Conservation (phyloP, 1,284 basidiomycete genomes). For the Trichosporon coremiiforme region DNA sequence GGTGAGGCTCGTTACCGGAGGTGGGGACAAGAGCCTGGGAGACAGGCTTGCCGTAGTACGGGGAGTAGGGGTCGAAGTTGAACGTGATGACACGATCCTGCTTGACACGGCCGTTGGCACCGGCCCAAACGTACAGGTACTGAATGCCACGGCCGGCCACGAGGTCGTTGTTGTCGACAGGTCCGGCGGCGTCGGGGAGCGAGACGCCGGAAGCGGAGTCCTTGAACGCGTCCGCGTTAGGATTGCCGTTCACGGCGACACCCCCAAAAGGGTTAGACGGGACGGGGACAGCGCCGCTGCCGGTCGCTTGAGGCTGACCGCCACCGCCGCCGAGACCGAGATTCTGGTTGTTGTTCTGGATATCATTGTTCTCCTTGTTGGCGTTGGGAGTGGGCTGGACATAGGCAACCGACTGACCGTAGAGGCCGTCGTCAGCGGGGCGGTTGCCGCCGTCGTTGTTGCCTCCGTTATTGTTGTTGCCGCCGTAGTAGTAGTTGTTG, state of each 20-base stretch:
- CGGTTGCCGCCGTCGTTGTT: not conserved
- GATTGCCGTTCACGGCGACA: conserved; percentile 12
- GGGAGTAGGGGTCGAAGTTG: conserved; percentile 26
- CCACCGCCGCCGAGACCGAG: not conserved
- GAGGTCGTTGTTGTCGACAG: conserved; percentile 13
- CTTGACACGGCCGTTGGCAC: conserved; percentile 24
- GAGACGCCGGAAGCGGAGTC: not conserved
- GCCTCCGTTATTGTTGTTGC: not conserved
- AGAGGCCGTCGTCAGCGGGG: not conserved
- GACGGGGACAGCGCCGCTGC: conserved; percentile 2
- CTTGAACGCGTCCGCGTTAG: not conserved
- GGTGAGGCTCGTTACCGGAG: conserved; percentile 29
- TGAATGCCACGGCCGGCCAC: conserved; percentile 16
- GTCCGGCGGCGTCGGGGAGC: conserved; percentile 6
- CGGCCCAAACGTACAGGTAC: conserved; percentile 31
- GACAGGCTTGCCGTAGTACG: conserved; percentile 25
- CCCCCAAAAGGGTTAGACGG: not conserved
- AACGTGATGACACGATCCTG: conserved; percentile 28
- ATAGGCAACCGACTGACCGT: conserved; percentile 1
- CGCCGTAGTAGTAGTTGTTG: not conserved
- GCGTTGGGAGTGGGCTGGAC: conserved; percentile 3
- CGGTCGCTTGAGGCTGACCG: conserved; percentile 2
- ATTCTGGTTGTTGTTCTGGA: conserved; percentile 16
- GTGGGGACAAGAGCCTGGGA: conserved; percentile 22
- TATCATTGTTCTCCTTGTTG: conserved; percentile 7